Evolutionary conservation across 2,329 filamentous ascomycete genomes (phyloP).

Genomic region (Trichoderma pleuroti): DNA sequence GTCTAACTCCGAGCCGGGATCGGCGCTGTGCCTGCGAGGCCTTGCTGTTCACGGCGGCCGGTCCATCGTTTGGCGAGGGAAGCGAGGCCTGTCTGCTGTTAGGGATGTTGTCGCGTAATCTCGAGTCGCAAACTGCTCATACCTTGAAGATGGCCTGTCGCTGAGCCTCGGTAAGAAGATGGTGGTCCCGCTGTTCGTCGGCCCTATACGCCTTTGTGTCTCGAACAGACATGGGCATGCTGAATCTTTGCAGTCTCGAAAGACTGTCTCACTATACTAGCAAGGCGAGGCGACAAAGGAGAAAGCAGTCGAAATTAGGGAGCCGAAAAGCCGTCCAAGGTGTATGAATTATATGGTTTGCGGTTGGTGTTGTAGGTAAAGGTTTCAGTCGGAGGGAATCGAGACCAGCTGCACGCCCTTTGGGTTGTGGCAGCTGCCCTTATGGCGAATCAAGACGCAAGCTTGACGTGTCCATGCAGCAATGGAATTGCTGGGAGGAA

Average conservation of each 20-base stretch:
- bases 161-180: constrained; percentile 35
- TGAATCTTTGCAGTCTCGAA: constrained; percentile 28
- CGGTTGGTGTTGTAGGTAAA: not conserved
- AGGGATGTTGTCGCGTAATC: not conserved
- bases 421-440: not conserved
- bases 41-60: constrained; percentile 21
- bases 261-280: constrained; percentile 28
- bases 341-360: not conserved
- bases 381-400: not conserved
- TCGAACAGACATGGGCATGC: constrained; percentile 35
- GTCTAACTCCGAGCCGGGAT: constrained; percentile 55
- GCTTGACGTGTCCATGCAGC: constrained; percentile 12
- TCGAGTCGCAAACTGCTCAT: constrained; percentile 5
- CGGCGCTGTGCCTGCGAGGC: constrained; percentile 30
- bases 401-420: constrained; percentile 1
- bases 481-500: constrained; percentile 6
- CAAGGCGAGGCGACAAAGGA: not conserved
- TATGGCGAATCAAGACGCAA: not conserved
- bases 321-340: not conserved
- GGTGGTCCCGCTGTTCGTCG: constrained; percentile 37
- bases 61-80: constrained; percentile 34
- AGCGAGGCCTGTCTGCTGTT: constrained; percentile 35
- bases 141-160: constrained; percentile 38
- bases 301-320: not conserved
- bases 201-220: constrained; percentile 40